Evolutionary conservation across 2,329 filamentous ascomycete species (phyloP), one percentile per base, ranked within the genome.

Genomic region (Dothideomycetidae sp.): DNA sequence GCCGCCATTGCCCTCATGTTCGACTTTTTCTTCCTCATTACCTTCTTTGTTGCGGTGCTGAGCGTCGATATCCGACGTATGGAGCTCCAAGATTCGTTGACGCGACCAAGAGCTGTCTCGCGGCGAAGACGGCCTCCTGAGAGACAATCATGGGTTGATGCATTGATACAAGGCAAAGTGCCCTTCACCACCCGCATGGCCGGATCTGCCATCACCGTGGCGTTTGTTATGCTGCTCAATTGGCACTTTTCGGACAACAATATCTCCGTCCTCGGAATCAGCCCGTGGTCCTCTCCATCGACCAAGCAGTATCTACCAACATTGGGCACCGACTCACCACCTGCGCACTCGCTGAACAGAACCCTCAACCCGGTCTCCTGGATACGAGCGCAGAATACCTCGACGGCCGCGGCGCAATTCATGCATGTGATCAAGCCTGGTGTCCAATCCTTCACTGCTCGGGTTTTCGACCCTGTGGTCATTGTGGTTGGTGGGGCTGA

Each of bases 41-140:
- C 81, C 0, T 86, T 85, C 58, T 86, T 88, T 50, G 64, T 85
- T 3, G 74, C 81, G 1, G 79, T 88, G 10, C 62, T 88, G 15
- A 85, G 79, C 49, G 75, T 88, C 30, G 81, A 88, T 53, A 79
- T 88, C 7, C 71, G 76, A 14, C 69, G 81, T 46, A 73, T 79
- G 40, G 81, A 88, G 58, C 67, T 88, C 0, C 74, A 75, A 46
- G 81, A 88, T 51, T 76, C 78, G 2, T 60, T 86, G 7, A 73
- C 62, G 26, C 60, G 52, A 31, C 50, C 50, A 15, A 44, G 44
- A 12, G 40, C 47, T 14, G n/a, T 26, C n/a, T 7, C 21, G 7
- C 7, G n/a, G n/a, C 21, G 21, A n/a, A 50, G 50, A 16, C 28
- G 42, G n/a, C 47, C 50, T 4, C 44, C 34, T 11, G 50, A 45